phyloP scores from a whole-genome alignment of 2,329 filamentous ascomycete species.

The Monilinia fructicola region DNA sequence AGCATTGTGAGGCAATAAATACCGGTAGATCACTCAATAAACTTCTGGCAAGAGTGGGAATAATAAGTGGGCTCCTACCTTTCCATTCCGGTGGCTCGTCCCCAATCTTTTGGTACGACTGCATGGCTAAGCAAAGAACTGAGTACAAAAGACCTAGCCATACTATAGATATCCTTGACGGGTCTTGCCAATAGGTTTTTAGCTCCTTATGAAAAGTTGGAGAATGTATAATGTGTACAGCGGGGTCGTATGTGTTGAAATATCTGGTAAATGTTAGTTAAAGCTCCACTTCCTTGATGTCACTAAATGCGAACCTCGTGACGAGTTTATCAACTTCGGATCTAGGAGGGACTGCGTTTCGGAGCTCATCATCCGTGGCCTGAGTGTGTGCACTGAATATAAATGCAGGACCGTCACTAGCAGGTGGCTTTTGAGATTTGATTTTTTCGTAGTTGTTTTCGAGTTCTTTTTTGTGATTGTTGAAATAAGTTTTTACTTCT shows the following conservation, averaged over 20 bases:
- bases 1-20: constrained; percentile 14
- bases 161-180: constrained; percentile 69
- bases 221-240: constrained; percentile 74
- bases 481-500: constrained; percentile 91
- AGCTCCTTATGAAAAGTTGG: constrained; percentile 81
- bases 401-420: constrained; percentile 69
- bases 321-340: constrained; percentile 82
- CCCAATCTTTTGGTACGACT: constrained; percentile 76
- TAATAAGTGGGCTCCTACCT: constrained; percentile 37
- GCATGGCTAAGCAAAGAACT: constrained; percentile 72
- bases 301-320: constrained; percentile 43
- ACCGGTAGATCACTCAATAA: not conserved
- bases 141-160: constrained; percentile 78
- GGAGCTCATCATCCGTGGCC: constrained; percentile 72
- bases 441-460: constrained; percentile 79
- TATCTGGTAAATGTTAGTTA: constrained; percentile 54
- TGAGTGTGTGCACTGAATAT: constrained; percentile 71
- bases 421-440: constrained; percentile 63
- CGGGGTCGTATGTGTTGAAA: constrained; percentile 76
- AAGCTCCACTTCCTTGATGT: not conserved
- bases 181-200: constrained; percentile 66
- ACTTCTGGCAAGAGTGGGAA: not conserved
- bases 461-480: constrained; percentile 81
- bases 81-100: constrained; percentile 79
- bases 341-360: constrained; percentile 76